Percentiles rank a stretch among this genome's conserved stretches.
These are phyloP conservation scores for Myriosclerotinia curreyana DNA, from an alignment of 2,329 filamentous ascomycete genomes.

Conservation along the genomic window DNA sequence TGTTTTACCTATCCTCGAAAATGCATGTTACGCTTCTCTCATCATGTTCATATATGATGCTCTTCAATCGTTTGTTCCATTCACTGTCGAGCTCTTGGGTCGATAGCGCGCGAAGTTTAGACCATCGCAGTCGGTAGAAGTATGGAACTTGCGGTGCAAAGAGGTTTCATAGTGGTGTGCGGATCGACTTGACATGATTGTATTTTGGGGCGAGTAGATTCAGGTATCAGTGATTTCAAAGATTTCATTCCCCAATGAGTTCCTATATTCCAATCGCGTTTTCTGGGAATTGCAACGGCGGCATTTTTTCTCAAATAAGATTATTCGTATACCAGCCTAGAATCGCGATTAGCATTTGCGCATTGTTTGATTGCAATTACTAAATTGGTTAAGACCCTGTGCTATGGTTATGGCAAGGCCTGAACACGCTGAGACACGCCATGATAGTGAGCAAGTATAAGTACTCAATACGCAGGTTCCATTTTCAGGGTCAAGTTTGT, in stretches of 20 bases:
- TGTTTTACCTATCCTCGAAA: constrained; percentile 39
- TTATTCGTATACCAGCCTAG: constrained; percentile 29
- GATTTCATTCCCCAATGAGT: constrained; percentile 40
- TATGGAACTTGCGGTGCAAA: constrained; percentile 35
- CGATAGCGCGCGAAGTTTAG: constrained; percentile 41
- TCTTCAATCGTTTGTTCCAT: constrained; percentile 42
- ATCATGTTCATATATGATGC: constrained; percentile 38
- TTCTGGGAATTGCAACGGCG: constrained; percentile 25
- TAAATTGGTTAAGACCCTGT: constrained; percentile 43
- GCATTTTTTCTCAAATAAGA: constrained; percentile 36
- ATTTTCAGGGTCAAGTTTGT: constrained; percentile 7
- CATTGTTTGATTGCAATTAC: not conserved
- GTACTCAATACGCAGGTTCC: not conserved
- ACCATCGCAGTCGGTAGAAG: constrained; percentile 40
- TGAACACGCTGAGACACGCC: constrained; percentile 39
- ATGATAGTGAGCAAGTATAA: not conserved
- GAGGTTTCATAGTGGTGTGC: constrained; percentile 31
- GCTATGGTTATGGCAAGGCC: constrained; percentile 44
- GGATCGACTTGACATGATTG: constrained; percentile 39
- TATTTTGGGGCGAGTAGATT: constrained; percentile 34
- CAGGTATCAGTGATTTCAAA: constrained; percentile 38
- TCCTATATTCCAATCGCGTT: constrained; percentile 42
- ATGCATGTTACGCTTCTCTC: constrained; percentile 34
- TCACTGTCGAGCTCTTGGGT: constrained; percentile 40
- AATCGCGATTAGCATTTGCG: not conserved